These are phyloP conservation scores for Lentinula lateritia DNA, from an alignment of 768 basidiomycete species.

Conservation along the genomic window DNA sequence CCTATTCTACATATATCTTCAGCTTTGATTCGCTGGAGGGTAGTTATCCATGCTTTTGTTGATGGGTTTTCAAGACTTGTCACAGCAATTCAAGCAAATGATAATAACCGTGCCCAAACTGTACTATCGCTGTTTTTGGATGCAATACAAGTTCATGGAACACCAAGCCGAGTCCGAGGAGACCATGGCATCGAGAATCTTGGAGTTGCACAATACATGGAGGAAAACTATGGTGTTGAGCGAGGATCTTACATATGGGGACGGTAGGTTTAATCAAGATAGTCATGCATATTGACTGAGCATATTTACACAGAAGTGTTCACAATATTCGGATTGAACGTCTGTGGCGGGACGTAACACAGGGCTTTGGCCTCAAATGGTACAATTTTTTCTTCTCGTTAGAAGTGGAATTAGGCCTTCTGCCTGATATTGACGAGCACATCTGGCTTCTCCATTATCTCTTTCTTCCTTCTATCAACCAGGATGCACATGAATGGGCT, in stretches of 20 bases:
- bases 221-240: conserved; percentile 9
- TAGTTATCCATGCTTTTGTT: conserved; percentile 12
- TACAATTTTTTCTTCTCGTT: conserved; percentile 22
- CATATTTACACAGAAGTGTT: conserved; percentile 2
- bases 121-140: conserved; percentile 17
- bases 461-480: conserved; percentile 18
- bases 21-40: conserved; percentile 9
- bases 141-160: conserved; percentile 9
- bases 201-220: conserved; percentile 16
- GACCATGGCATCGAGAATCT: conserved; percentile 23
- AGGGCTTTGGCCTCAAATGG: conserved; percentile 20
- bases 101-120: conserved; percentile 24
- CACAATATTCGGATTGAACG: conserved; percentile 14
- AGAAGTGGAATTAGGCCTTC: conserved; percentile 14
- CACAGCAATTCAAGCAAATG: conserved; percentile 17
- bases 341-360: conserved; percentile 23
- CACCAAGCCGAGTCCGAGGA: conserved; percentile 19
- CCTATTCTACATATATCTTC: neutral
- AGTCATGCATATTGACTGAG: neutral
- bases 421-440: conserved; percentile 10
- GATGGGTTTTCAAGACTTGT: conserved; percentile 12
- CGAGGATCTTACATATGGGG: conserved; percentile 21
- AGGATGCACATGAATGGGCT: conserved; percentile 21
- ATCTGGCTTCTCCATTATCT: conserved; percentile 25
- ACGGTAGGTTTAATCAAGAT: conserved; percentile 1